Evolutionary conservation across 108 stramenopile genomes (phyloP).

Genomic region (Pseudonitzschia delicatissima): DNA sequence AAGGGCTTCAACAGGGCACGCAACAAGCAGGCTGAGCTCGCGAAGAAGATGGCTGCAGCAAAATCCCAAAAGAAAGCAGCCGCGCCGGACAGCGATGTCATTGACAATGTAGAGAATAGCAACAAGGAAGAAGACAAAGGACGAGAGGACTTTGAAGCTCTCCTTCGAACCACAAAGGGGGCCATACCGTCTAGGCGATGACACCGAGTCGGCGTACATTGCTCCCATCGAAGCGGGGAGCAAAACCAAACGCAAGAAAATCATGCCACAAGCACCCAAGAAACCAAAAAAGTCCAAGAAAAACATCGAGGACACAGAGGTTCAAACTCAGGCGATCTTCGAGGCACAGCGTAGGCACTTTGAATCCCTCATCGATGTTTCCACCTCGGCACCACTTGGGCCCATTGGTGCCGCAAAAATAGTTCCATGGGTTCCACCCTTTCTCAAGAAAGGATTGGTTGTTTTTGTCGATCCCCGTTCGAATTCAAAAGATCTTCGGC

Average conservation of each 20-base stretch:
- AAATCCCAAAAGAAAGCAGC: conserved; percentile 32
- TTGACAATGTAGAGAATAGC: not conserved
- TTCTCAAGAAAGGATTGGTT: conserved; percentile 8
- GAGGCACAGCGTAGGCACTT: conserved; percentile 16
- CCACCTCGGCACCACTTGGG: conserved; percentile 7
- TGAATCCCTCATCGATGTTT: conserved; percentile 15
- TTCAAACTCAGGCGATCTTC: not conserved
- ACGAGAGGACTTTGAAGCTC: conserved; percentile 7
- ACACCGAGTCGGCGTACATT: conserved; percentile 3
- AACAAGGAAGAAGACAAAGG: not conserved
- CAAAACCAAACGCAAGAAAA: not conserved
- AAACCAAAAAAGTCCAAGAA: too few relatives aligned
- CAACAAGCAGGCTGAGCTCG: conserved; percentile 46
- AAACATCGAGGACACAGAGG: not conserved
- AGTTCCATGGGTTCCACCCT: conserved; percentile 32
- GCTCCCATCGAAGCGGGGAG: conserved; percentile 1
- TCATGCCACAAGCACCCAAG: not conserved
- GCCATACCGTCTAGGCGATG: conserved; percentile 6
- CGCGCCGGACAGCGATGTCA: not conserved
- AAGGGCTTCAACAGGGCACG: conserved; percentile 34
- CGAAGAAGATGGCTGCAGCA: conserved; percentile 32
- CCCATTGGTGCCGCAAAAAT: conserved; percentile 16
- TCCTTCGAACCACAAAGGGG: not conserved
- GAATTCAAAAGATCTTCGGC: conserved; percentile 15
- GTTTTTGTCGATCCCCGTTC: conserved; percentile 20